phyloP scores from a whole-genome alignment of 352 stramenopile species.

The Pythium oligandrum region DNA sequence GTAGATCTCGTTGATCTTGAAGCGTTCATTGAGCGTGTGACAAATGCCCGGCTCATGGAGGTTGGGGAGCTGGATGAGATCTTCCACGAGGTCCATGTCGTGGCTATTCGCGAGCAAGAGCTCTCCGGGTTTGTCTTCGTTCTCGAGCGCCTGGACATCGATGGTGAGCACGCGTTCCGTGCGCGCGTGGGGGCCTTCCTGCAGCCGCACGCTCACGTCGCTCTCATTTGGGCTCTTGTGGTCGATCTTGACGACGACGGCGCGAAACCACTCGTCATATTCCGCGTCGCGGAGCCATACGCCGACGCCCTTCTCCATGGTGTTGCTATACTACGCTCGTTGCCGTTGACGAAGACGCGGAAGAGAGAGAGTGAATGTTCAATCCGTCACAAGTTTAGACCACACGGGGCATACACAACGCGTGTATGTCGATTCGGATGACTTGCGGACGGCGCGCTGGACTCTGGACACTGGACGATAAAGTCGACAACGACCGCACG shows the following conservation, averaged over 20 bases:
- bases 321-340: neutral
- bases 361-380: too few relatives aligned
- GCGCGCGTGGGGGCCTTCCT: conserved; percentile 40
- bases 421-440: too few relatives aligned
- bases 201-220: conserved; percentile 47
- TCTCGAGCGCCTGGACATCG: conserved; percentile 61
- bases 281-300: conserved; percentile 70
- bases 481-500: too few relatives aligned
- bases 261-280: conserved; percentile 65
- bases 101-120: conserved; percentile 77
- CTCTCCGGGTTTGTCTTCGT: conserved; percentile 39
- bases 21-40: conserved; percentile 90
- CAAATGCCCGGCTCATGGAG: conserved; percentile 94
- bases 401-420: too few relatives aligned
- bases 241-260: conserved; percentile 44
- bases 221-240: conserved; percentile 16
- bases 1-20: conserved; percentile 93
- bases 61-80: conserved; percentile 92
- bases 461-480: too few relatives aligned
- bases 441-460: too few relatives aligned
- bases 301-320: conserved; percentile 78
- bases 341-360: too few relatives aligned
- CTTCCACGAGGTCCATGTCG: conserved; percentile 87
- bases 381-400: too few relatives aligned
- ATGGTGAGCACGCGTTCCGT: conserved; percentile 44